A percentile compares a stretch with the other conserved stretches of the same genome.
Evolutionary conservation across 2,329 filamentous ascomycete genomes (phyloP).

Genomic region (Colletotrichum gloeosporioides): DNA sequence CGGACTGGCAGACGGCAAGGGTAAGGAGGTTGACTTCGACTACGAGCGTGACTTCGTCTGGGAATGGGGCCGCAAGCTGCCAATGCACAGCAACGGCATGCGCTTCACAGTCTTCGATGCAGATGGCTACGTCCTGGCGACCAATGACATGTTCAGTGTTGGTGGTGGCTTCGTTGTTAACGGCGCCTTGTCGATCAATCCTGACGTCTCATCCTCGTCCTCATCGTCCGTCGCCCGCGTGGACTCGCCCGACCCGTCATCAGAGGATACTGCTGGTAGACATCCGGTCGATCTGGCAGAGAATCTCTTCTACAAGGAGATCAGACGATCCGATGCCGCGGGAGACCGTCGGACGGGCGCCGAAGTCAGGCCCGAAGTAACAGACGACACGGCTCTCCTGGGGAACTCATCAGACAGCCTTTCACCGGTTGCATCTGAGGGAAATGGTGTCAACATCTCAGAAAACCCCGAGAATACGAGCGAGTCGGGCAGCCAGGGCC

Average conservation of each 20-base stretch:
- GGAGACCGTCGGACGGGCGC: conserved; percentile 49
- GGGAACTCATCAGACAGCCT: not conserved
- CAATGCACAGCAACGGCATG: conserved; percentile 58
- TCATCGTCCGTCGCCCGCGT: conserved; percentile 20
- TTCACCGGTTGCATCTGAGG: not conserved
- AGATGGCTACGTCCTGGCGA: conserved; percentile 50
- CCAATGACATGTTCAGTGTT: conserved; percentile 57
- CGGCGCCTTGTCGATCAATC: conserved; percentile 49
- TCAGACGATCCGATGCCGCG: conserved; percentile 49
- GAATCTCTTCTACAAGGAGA: conserved; percentile 59
- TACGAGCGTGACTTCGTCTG: conserved; percentile 54
- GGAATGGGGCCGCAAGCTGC: conserved; percentile 58
- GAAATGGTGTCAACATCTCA: not conserved
- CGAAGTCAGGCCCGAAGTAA: conserved; percentile 40
- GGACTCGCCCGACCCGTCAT: conserved; percentile 19
- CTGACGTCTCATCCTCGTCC: conserved; percentile 26
- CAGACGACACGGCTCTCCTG: not conserved
- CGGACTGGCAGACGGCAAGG: conserved; percentile 41
- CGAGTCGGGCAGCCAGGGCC: conserved; percentile 26
- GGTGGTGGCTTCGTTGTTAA: conserved; percentile 60
- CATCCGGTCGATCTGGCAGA: conserved; percentile 56
- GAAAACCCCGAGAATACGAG: conserved; percentile 18
- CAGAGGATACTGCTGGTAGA: conserved; percentile 1
- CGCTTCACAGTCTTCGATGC: conserved; percentile 55
- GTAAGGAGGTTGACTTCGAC: conserved; percentile 53